Conservation (phyloP, 805 yeast genomes). For the Candida pini region DNA sequence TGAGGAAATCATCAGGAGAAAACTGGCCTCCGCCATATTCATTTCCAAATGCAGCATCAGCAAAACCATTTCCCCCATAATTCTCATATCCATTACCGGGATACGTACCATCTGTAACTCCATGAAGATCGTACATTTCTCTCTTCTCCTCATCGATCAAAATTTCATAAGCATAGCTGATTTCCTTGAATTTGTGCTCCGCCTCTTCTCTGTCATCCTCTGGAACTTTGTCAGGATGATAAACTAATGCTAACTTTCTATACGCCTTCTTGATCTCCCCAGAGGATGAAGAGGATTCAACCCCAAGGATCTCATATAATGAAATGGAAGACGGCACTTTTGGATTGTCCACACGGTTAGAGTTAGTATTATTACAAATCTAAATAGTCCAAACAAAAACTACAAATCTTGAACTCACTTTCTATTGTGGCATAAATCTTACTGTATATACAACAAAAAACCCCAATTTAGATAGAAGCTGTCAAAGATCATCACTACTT, state of each 20-base stretch:
- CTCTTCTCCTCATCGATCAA: constrained; percentile 65
- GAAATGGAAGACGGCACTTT: constrained; percentile 14
- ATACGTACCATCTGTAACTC: constrained; percentile 32
- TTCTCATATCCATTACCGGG: constrained; percentile 30
- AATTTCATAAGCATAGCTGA: constrained; percentile 81
- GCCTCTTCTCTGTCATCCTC: constrained; percentile 58
- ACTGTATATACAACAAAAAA: too few species aligned
- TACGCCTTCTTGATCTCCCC: constrained; percentile 80
- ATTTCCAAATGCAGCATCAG: constrained; percentile 35
- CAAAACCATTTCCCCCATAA: constrained; percentile 38
- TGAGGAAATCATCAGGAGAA: constrained; percentile 70
- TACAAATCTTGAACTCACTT: too few species aligned
- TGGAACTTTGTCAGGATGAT: constrained; percentile 86
- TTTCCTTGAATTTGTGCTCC: constrained; percentile 75
- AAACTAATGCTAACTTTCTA: constrained; percentile 70
- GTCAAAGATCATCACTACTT: too few species aligned
- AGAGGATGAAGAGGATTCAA: constrained; percentile 56
- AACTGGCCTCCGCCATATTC: constrained; percentile 44
- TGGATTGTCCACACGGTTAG: too few species aligned
- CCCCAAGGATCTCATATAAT: constrained; percentile 65
- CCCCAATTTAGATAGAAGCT: too few species aligned
- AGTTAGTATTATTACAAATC: too few species aligned
- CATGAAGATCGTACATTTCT: constrained; percentile 53
- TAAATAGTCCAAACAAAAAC: too few species aligned
- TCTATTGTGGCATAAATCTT: too few species aligned